phyloP scores from a whole-genome alignment of 2,329 filamentous ascomycete genomes.

The Phyllosticta citribraziliensis region DNA sequence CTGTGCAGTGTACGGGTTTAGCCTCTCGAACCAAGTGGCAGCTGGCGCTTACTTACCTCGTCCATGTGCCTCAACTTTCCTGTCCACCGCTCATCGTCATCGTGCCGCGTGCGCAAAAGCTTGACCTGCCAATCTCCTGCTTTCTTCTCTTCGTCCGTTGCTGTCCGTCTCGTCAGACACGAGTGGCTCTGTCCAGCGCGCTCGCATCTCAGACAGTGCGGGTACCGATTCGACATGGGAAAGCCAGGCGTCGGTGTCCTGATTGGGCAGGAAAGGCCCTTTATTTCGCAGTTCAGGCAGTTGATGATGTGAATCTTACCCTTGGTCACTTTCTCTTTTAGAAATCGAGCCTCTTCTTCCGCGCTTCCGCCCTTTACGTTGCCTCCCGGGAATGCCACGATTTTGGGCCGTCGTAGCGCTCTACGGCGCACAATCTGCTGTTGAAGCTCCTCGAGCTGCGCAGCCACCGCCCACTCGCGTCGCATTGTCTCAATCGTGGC shows the following conservation, averaged over 20 bases:
- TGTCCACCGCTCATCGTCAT: background rate
- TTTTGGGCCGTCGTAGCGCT: background rate
- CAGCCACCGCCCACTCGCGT: background rate
- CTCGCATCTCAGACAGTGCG: conserved; percentile 4
- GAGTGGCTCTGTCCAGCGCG: conserved; percentile 1
- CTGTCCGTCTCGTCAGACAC: conserved; percentile 2
- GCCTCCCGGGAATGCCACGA: background rate
- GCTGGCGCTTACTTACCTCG: background rate
- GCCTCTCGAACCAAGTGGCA: background rate
- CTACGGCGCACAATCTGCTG: background rate
- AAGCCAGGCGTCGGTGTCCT: background rate
- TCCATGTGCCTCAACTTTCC: background rate
- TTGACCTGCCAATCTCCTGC: background rate
- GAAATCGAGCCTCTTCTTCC: background rate
- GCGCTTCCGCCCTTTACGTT: background rate
- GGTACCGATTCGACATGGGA: background rate
- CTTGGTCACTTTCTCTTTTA: conserved; percentile 12
- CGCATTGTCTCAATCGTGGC: background rate
- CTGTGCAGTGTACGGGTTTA: background rate
- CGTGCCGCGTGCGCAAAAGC: background rate
- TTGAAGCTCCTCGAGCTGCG: background rate
- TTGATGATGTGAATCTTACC: background rate
- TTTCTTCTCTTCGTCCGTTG: background rate
- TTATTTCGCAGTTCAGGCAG: conserved; percentile 5
- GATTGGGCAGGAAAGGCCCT: background rate